A percentile compares a stretch with the other conserved stretches of the same genome.
Evolutionary conservation across 2,329 filamentous ascomycete species (phyloP).

Genomic region (Pleurostoma richardsiae): DNA sequence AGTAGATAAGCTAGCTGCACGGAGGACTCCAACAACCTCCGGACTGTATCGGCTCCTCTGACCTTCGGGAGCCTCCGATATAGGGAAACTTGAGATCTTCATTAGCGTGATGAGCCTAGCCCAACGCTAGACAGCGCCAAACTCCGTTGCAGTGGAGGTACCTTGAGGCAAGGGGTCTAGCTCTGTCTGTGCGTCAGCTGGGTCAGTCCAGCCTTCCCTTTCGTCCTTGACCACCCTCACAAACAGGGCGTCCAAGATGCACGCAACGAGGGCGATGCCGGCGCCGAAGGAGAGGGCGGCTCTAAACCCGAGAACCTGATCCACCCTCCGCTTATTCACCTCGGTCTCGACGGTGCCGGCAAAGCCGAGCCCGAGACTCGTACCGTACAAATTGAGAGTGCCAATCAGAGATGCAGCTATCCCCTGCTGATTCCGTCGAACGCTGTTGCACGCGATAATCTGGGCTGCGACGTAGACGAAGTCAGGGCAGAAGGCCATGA

Average conservation of each 20-base stretch:
- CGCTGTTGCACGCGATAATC: constrained; percentile 48
- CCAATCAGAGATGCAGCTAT: constrained; percentile 44
- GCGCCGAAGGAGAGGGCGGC: constrained; percentile 35
- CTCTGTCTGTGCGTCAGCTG: too few species aligned
- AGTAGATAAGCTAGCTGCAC: too few species aligned
- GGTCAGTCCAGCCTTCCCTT: constrained; percentile 21
- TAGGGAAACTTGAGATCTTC: too few species aligned
- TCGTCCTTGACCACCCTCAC: constrained; percentile 35
- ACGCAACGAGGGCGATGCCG: constrained; percentile 23
- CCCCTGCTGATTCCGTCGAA: constrained; percentile 41
- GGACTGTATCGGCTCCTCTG: too few species aligned
- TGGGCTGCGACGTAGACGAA: constrained; percentile 45
- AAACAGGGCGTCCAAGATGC: constrained; percentile 27
- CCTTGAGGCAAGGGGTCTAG: too few species aligned
- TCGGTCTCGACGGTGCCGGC: constrained; percentile 27
- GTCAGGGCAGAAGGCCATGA: constrained; percentile 36
- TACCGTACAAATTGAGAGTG: constrained; percentile 24
- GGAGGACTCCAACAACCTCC: too few species aligned
- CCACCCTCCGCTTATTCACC: background rate
- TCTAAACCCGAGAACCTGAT: constrained; percentile 25
- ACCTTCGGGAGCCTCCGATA: too few species aligned
- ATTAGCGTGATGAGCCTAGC: too few species aligned
- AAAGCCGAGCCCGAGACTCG: constrained; percentile 23
- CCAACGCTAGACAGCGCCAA: too few species aligned
- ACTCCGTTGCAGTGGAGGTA: too few species aligned